These are phyloP conservation scores for Vitis hybrid DNA, from an alignment of 177 flowering plant species.

Conservation along the genomic window DNA sequence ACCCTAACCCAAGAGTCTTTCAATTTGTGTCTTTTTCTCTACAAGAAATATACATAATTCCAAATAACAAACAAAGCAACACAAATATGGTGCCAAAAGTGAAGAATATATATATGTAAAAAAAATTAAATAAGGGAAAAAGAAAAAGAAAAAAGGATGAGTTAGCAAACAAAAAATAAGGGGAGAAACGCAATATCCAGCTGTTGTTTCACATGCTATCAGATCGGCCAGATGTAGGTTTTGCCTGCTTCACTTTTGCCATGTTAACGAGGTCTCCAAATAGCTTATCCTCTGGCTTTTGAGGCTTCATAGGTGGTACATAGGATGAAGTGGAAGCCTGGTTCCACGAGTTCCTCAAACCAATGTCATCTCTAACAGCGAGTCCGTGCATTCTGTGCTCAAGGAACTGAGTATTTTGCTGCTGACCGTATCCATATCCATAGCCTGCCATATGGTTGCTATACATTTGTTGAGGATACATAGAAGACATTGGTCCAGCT, in stretches of 20 bases:
- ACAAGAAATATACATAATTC: conserved; percentile 36
- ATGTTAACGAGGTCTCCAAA: conserved; percentile 79
- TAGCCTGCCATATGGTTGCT: conserved; percentile 59
- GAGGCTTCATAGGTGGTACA: conserved; percentile 52
- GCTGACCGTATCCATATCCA: conserved; percentile 50
- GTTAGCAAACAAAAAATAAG: conserved; percentile 16
- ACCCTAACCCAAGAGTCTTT: conserved; percentile 4
- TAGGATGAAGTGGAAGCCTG: conserved; percentile 43
- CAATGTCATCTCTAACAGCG: conserved; percentile 55
- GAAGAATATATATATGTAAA: conserved; percentile 8
- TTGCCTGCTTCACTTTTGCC: conserved; percentile 60
- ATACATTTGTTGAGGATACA: conserved; percentile 66
- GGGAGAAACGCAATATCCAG: conserved; percentile 2
- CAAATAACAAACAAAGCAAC: conserved; percentile 21
- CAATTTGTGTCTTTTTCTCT: conserved; percentile 18
- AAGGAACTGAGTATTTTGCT: conserved; percentile 38
- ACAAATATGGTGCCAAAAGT: conserved; percentile 1
- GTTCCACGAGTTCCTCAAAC: conserved; percentile 41
- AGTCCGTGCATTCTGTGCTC: conserved; percentile 74
- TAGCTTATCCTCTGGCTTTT: conserved; percentile 82
- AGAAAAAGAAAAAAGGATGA: not conserved
- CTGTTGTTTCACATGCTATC: conserved; percentile 40
- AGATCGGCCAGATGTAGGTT: conserved; percentile 41
- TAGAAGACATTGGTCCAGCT: conserved; percentile 32
- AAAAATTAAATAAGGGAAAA: not conserved